A percentile compares a stretch with the other conserved stretches of the same genome.
Conservation (phyloP, 2,329 filamentous ascomycete species). For the Anisogramma anomala region DNA sequence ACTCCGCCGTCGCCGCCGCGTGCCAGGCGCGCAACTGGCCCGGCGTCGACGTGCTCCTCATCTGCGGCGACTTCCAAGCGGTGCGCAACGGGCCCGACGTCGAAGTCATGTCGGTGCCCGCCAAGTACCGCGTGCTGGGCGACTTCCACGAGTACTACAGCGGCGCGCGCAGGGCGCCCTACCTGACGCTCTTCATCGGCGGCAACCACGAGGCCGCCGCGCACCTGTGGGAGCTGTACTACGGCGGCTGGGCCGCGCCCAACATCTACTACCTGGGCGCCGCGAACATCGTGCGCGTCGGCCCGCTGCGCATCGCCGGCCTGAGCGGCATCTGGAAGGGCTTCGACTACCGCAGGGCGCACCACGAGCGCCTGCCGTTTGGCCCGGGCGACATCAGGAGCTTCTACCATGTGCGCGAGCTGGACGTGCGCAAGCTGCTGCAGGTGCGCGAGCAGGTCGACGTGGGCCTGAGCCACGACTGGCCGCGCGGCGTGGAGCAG, state of each 20-base stretch:
- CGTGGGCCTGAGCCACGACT: conserved; percentile 87
- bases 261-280: conserved; percentile 97
- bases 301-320: conserved; percentile 76
- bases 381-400: conserved; percentile 61
- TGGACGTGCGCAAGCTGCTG: conserved; percentile 83
- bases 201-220: conserved; percentile 94
- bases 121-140: conserved; percentile 76
- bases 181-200: conserved; percentile 81
- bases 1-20: conserved; percentile 60
- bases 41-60: conserved; percentile 78
- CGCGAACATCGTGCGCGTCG: conserved; percentile 75
- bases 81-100: conserved; percentile 74
- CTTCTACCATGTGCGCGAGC: conserved; percentile 81
- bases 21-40: conserved; percentile 65
- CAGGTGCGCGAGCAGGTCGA: conserved; percentile 81
- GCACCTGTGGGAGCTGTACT: conserved; percentile 83
- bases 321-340: conserved; percentile 94
- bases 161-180: conserved; percentile 64
- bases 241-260: conserved; percentile 92
- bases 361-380: conserved; percentile 81
- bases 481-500: conserved; percentile 75
- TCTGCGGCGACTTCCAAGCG: conserved; percentile 90
- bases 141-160: conserved; percentile 95
- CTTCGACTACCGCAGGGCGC: conserved; percentile 71
- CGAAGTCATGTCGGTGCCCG: conserved; percentile 76